Base-by-base conservation (phyloP, 2,329 filamentous ascomycete species). In the Calonectria hawksworthii region DNA sequence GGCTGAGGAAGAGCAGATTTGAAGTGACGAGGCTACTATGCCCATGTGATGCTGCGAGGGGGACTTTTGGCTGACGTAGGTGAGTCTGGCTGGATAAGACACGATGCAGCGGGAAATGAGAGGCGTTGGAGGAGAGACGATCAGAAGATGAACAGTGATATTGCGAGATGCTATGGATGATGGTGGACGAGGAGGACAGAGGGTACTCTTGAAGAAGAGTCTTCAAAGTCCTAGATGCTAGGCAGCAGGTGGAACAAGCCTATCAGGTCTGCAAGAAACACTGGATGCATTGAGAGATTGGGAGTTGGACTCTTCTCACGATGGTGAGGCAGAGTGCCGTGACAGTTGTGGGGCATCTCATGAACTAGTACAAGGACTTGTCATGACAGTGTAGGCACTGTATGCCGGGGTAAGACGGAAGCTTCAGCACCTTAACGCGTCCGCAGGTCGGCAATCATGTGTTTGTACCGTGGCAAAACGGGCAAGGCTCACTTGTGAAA, bases 241-340 rank as follows among this genome's bases (percentile, higher is more conserved):
- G 30, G 71, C 70, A 70, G 66, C 51, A 80, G 75, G 77, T 74
- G 79, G 34, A 23, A 16, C 32, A 36, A 38, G 36, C 56, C 34
- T 61, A 36, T 61, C 56, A 80, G 70, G 77, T 79, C 74, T 80
- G 71, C 75, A 78, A 74, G 78, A 75, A 80, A 75, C 75, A 80
- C 64, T 80, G 36, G 56, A 38, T 51, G 47, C 56, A 32, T 61
- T 61, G 32, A 26, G 32, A 36, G 32, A 36, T 61, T 61, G 18
- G 32, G 36, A 30, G 38, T 47, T 44, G 61, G 41, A 47, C 34
- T 38, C n/a, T 61, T 61, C 32, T 61, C 56, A 61, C 56, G 61
- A 64, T 64, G 61, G 36, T 44, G 61, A 64, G 38, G 38, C 61
- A 64, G 26, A 44, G 61, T 38, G 79, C 79, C 76, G 77, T 77